Conservation (phyloP, 164 flowering plant genomes). For the Liriodendron chinense region DNA sequence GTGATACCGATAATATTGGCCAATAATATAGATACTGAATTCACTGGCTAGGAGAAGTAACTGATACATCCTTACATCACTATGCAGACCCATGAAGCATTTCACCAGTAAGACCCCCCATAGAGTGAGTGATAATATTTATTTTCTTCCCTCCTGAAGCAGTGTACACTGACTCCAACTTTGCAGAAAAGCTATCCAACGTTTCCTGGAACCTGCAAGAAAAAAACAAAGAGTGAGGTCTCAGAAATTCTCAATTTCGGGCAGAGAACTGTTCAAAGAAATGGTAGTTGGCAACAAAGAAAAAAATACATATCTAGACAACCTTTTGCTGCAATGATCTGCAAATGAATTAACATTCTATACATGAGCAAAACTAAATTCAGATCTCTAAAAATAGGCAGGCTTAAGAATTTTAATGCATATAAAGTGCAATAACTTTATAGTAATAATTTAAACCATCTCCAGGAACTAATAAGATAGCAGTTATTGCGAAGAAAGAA, state of each 20-base stretch:
- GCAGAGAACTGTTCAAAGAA: neutral
- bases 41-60: no score
- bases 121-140: constrained; percentile 83
- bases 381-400: no score
- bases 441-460: neutral
- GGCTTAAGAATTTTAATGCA: neutral
- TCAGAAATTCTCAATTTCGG: neutral
- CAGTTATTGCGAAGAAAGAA: neutral
- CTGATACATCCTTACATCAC: constrained; percentile 52
- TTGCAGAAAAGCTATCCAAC: constrained; percentile 67
- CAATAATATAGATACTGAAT: no score
- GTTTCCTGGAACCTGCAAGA: constrained; percentile 67
- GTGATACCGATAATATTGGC: no score
- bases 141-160: constrained; percentile 91
- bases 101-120: constrained; percentile 99
- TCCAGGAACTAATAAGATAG: neutral
- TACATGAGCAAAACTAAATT: no score
- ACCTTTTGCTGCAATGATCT: neutral
- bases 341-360: neutral
- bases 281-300: neutral
- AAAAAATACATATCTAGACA: neutral
- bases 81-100: constrained; percentile 87
- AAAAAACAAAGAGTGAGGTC: constrained; percentile 8
- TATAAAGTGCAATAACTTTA: neutral
- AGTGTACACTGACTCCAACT: constrained; percentile 62